Conservation (phyloP, 495 filamentous ascomycete species). For the Entonaema liquescens region DNA sequence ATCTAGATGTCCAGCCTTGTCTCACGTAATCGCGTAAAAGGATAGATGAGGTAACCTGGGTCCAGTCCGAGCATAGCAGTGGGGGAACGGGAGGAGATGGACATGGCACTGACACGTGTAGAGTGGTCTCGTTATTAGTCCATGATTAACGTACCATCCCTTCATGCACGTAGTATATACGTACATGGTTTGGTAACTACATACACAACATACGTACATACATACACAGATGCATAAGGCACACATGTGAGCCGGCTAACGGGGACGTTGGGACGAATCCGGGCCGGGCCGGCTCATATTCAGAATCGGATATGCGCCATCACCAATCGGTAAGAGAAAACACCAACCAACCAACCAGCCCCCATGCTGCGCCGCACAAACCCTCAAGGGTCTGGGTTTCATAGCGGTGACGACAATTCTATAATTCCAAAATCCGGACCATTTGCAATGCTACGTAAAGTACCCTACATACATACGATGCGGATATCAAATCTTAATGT, state of each 20-base stretch:
- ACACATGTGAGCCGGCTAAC: not conserved
- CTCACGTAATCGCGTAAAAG: too few species aligned
- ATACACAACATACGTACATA: not conserved
- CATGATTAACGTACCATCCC: conserved; percentile 2
- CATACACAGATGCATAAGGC: too few species aligned
- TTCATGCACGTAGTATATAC: not conserved
- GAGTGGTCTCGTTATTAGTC: not conserved
- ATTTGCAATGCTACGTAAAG: not conserved
- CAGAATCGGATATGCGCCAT: conserved; percentile 12
- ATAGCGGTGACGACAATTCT: conserved; percentile 1
- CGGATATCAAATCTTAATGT: not conserved
- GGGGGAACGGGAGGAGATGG: not conserved
- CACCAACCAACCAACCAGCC: too few species aligned
- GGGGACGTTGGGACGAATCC: conserved; percentile 10
- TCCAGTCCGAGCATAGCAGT: too few species aligned
- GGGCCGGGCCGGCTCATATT: conserved; percentile 26
- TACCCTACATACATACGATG: not conserved
- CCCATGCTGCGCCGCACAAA: not conserved
- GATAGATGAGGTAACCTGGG: too few species aligned
- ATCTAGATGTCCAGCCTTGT: too few species aligned
- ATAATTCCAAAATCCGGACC: not conserved
- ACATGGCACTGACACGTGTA: not conserved
- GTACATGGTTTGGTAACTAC: not conserved
- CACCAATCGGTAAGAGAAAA: not conserved
- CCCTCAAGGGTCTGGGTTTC: conserved; percentile 2